A percentile compares a stretch with the other conserved stretches of the same genome.
phyloP scores from a whole-genome alignment of 2,329 filamentous ascomycete genomes.

The Beauveria caledonica region DNA sequence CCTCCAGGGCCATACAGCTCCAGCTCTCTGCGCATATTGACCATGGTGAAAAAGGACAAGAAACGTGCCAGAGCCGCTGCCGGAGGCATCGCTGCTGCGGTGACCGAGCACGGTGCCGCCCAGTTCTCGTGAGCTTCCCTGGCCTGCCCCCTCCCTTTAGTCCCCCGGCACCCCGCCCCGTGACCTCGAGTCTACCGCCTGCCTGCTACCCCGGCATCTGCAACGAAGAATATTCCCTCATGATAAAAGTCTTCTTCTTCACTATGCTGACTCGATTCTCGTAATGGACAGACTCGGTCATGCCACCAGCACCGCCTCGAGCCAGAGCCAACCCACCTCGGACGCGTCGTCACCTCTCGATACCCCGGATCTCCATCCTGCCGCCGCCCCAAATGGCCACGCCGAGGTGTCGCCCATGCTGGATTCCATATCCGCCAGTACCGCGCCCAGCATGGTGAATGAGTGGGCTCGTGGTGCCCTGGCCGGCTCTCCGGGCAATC shows the following conservation, averaged over 20 bases:
- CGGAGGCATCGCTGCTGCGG: conserved; percentile 43
- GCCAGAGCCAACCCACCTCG: conserved; percentile 29
- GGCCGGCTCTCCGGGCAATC: conserved; percentile 36
- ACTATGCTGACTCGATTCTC: background rate
- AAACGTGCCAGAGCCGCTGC: conserved; percentile 47
- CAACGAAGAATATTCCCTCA: conserved; percentile 2
- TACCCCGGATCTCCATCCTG: conserved; percentile 38
- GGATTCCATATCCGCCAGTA: conserved; percentile 40
- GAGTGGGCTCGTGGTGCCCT: conserved; percentile 37
- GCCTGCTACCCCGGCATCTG: conserved; percentile 2
- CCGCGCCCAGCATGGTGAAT: conserved; percentile 37
- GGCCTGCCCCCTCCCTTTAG: conserved; percentile 20
- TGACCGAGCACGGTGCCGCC: conserved; percentile 43
- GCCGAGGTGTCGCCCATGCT: conserved; percentile 37
- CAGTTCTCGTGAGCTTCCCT: conserved; percentile 41
- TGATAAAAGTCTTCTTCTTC: background rate
- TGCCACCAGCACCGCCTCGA: conserved; percentile 23
- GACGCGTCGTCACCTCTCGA: conserved; percentile 36
- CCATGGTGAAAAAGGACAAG: conserved; percentile 38
- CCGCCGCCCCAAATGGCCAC: conserved; percentile 33
- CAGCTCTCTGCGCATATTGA: conserved; percentile 5
- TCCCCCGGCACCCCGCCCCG: conserved; percentile 16
- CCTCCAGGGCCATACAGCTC: conserved; percentile 11
- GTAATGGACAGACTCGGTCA: conserved; percentile 22
- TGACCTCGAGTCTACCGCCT: conserved; percentile 13